phyloP scores from a whole-genome alignment of 169 alveolate genomes.

The Babesia gibsoni region DNA sequence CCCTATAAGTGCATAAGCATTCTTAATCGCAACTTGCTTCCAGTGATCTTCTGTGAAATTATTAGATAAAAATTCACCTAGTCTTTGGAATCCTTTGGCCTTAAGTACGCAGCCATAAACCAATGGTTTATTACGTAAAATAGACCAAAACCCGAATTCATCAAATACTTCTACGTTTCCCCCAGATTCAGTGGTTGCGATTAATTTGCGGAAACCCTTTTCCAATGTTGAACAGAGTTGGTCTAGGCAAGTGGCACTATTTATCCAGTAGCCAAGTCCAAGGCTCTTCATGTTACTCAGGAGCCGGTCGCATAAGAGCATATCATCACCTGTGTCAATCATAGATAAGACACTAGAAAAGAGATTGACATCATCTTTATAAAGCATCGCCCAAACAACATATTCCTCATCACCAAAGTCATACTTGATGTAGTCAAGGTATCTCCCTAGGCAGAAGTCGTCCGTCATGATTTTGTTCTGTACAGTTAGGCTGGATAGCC shows the following conservation, averaged over 20 bases:
- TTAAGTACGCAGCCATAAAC: constrained; percentile 43
- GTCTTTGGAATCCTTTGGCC: constrained; percentile 42
- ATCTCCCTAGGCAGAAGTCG: constrained; percentile 24
- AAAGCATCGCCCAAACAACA: constrained; percentile 47
- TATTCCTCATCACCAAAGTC: constrained; percentile 21
- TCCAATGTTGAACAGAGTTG: constrained; percentile 27
- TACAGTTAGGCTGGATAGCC: constrained; percentile 1
- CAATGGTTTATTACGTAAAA: constrained; percentile 37
- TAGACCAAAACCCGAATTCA: constrained; percentile 62
- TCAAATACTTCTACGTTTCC: constrained; percentile 37
- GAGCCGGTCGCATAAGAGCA: background rate
- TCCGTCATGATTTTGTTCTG: constrained; percentile 8
- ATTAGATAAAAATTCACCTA: constrained; percentile 48
- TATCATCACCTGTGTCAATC: constrained; percentile 14
- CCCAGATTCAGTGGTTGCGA: constrained; percentile 17
- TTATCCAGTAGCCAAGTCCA: constrained; percentile 55
- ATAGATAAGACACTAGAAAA: constrained; percentile 3
- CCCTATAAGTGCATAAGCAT: constrained; percentile 55
- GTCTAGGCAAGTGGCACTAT: constrained; percentile 10
- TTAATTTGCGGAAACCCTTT: constrained; percentile 25
- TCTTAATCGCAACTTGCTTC: constrained; percentile 52
- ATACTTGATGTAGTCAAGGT: constrained; percentile 14
- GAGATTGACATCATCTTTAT: constrained; percentile 41
- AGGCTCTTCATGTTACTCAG: constrained; percentile 21
- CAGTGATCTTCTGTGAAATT: constrained; percentile 40